Base-by-base conservation (phyloP, 2,329 filamentous ascomycete species). In the Fusarium sp. region DNA sequence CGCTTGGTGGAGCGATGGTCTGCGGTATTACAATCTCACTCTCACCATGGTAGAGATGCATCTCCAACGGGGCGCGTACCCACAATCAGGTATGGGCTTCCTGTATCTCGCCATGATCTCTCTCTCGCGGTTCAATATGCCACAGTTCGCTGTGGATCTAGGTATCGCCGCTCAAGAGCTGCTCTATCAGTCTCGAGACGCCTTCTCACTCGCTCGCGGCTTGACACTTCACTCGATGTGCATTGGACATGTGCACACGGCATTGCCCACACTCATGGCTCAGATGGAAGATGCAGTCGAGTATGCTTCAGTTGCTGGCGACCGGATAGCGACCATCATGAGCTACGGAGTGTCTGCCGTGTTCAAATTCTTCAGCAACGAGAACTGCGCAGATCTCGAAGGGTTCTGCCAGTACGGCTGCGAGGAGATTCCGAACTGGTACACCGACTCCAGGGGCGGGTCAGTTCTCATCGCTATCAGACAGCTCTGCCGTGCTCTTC, bases 341-440 rank as follows among this genome's bases (percentile, higher is more conserved):
- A 93, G 92, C 75, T 90, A 93, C 61, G 94, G 93, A 0, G 84
- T 95, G 23, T 87, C 89, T 35, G 90, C 92, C 4, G 88, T 90
- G 72, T 89, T 92, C 76, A 91, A 90, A 74, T 89, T 95, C 66
- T 95, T 92, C 81, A 88, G 90, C 14, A 92, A 91, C 74, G 90
- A 94, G 72, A 92, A 94, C 68, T 85, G 91, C 57, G 85, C 86
- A 16, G 93, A 95, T 66, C 84, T 95, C 0, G 93, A 95, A 79
- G 88, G 88, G 0, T 94, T 91, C 79, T 93, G 92, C 76, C 88
- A 91, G 57, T 94, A 92, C 70, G 89, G 91, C n/a, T 92, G 92
- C 70, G 89, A 95, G 70, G 93, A 95, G 72, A 89, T 94, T 67
- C 90, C 90, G 2, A 90, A 92, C 59, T 95, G 93, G 93, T 86